Base-by-base conservation (phyloP, 75 land plant species). In the Pinus albicaulis region DNA sequence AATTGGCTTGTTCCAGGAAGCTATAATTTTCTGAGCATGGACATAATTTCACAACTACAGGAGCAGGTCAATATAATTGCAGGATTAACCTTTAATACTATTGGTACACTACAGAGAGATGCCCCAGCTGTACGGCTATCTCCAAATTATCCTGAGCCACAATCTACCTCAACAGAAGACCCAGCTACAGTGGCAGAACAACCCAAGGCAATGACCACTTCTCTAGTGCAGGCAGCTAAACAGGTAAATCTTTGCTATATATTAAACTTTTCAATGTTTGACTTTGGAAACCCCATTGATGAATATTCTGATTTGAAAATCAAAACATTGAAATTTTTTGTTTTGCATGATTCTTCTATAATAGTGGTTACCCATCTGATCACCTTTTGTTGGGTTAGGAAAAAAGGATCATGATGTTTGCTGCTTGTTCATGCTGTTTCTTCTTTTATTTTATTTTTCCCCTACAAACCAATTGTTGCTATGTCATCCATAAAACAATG, bases 31-130 rank as follows among this genome's bases (percentile, higher is more conserved):
- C 4, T 55, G 12, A 62, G 56, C 13, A 97, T 97, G 99, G 99
- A 97, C 58, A 92, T 94, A 77, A 92, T 94, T n/a, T 90, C 99
- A 15, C 98, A 97, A 72, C 66, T 97, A 38, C 99, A 97, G 77
- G 99, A 97, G 34, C 99, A 97, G 79, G 90, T 88, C 24, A 91
- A 91, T 73, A 73, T 86, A 31, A 91, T 97, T 25, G 99, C 99
- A 11, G 76, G 76, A 24, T 61, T 97, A 23, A 90, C 95, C 12
- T 92, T 94, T 78, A 94, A 97, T 60, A 92, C 93, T n/a, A 90
- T 95, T 53, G 99, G 99, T 8, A 86, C 93, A 2, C 80, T 97
- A 5, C 99, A 97, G 71, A 85, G 99, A 59, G 99, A 97, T 80
- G 98, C 99, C 19, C 93, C 98, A 22, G 89, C 99, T 0, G 88